Conservation (phyloP, 345 rosid species). For the Eucalyptus tenuipes region DNA sequence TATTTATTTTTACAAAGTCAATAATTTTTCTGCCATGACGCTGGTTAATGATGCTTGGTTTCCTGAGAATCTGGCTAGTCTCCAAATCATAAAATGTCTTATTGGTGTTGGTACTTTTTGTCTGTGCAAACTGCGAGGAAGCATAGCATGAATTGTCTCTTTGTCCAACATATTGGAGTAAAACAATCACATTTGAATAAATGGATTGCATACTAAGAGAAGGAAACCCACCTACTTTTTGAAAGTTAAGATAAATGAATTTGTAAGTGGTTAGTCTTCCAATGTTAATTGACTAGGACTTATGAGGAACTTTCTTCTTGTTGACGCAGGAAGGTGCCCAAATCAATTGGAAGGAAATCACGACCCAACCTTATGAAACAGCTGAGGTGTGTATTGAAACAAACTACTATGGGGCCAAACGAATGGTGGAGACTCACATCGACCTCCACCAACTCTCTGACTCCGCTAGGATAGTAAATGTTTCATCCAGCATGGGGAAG, state of each 20-base stretch:
- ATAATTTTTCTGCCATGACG: background rate
- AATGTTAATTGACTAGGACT: background rate
- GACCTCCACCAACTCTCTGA: background rate
- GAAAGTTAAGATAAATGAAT: background rate
- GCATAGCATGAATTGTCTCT: too few species aligned
- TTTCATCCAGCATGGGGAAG: constrained; percentile 26
- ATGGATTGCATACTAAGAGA: background rate
- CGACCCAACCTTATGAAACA: too few species aligned
- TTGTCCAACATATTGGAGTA: background rate
- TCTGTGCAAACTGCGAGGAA: background rate
- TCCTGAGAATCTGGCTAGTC: background rate
- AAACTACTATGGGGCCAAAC: too few species aligned
- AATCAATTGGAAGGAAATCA: background rate
- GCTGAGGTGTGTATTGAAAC: too few species aligned
- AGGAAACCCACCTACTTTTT: background rate
- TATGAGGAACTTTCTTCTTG: background rate
- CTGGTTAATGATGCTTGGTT: background rate
- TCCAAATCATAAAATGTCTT: too few species aligned
- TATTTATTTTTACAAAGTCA: background rate
- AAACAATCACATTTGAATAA: background rate
- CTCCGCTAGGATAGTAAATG: constrained; percentile 32
- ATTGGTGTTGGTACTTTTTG: too few species aligned
- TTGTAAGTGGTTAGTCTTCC: background rate
- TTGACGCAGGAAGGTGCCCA: background rate
- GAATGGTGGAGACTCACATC: too few species aligned